Conservation (phyloP, 2,329 filamentous ascomycete species). For the Achaetomium macrosporum region DNA sequence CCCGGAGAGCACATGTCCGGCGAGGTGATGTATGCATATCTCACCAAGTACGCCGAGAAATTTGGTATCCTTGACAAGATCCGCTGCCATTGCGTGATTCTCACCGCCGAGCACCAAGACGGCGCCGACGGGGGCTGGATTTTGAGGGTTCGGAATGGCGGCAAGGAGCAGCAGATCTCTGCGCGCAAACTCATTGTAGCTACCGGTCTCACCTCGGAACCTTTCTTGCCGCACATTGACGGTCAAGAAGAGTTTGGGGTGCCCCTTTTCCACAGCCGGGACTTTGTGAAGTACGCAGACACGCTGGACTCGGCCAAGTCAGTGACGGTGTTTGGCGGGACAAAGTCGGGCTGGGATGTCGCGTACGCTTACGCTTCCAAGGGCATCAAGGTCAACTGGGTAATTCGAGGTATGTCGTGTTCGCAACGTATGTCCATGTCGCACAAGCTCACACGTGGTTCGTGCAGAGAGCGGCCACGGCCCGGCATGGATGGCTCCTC, state of each 20-base stretch:
- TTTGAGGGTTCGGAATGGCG: constrained; percentile 28
- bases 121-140: constrained; percentile 37
- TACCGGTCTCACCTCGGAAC: constrained; percentile 49
- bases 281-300: constrained; percentile 38
- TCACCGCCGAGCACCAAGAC: constrained; percentile 37
- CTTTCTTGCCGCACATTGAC: constrained; percentile 41
- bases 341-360: constrained; percentile 61
- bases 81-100: constrained; percentile 35
- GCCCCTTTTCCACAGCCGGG: constrained; percentile 45
- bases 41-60: constrained; percentile 38
- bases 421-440: not conserved
- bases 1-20: constrained; percentile 44
- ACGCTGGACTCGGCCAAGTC: constrained; percentile 38
- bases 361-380: constrained; percentile 55
- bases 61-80: constrained; percentile 39
- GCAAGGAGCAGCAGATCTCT: constrained; percentile 27
- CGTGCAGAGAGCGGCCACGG: constrained; percentile 43
- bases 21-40: constrained; percentile 41
- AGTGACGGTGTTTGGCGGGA: constrained; percentile 54
- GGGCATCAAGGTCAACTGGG: constrained; percentile 52
- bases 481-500: constrained; percentile 52
- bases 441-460: not conserved
- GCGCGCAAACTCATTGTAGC: constrained; percentile 48
- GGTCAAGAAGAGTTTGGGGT: constrained; percentile 41
- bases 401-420: constrained; percentile 44